These are phyloP conservation scores for Cinchona pubescens DNA, from an alignment of 257 asterid species.

Conservation along the genomic window DNA sequence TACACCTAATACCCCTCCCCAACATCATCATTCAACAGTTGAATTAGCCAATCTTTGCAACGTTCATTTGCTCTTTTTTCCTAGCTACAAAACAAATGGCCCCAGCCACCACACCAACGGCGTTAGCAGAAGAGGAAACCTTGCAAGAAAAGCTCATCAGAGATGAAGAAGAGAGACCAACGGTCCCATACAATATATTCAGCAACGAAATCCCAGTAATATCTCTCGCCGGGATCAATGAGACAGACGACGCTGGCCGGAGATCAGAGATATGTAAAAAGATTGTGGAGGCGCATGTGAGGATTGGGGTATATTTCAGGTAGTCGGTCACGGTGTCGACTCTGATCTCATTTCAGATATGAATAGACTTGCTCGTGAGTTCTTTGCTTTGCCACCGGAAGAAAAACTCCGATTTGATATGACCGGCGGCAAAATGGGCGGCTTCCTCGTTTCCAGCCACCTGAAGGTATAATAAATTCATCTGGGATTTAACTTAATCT, in stretches of 20 bases:
- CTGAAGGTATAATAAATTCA: constrained; percentile 71
- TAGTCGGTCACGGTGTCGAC: constrained; percentile 72
- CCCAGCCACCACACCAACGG: constrained; percentile 36
- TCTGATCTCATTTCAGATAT: constrained; percentile 36
- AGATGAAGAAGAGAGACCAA: constrained; percentile 90
- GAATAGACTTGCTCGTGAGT: constrained; percentile 50
- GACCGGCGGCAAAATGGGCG: constrained; percentile 84
- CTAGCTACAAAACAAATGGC: too few species aligned
- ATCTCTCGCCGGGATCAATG: constrained; percentile 67
- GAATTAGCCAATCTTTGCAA: too few species aligned
- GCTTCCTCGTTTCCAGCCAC: constrained; percentile 81
- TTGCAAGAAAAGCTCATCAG: constrained; percentile 52
- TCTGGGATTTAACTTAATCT: too few species aligned
- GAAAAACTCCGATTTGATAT: constrained; percentile 75
- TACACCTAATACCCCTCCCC: too few species aligned
- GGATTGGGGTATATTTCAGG: constrained; percentile 91
- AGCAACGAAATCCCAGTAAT: constrained; percentile 84
- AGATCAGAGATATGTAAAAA: constrained; percentile 51
- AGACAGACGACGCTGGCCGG: constrained; percentile 21
- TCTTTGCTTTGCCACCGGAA: constrained; percentile 51
- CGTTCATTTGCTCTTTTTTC: too few species aligned
- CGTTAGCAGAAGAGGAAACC: constrained; percentile 35
- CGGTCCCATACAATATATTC: constrained; percentile 63
- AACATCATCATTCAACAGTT: too few species aligned
- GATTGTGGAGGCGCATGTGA: constrained; percentile 82